These are phyloP conservation scores for Phlyctochytrium planicorne DNA, from an alignment of 192 early-diverging fungal genomes.

Conservation along the genomic window DNA sequence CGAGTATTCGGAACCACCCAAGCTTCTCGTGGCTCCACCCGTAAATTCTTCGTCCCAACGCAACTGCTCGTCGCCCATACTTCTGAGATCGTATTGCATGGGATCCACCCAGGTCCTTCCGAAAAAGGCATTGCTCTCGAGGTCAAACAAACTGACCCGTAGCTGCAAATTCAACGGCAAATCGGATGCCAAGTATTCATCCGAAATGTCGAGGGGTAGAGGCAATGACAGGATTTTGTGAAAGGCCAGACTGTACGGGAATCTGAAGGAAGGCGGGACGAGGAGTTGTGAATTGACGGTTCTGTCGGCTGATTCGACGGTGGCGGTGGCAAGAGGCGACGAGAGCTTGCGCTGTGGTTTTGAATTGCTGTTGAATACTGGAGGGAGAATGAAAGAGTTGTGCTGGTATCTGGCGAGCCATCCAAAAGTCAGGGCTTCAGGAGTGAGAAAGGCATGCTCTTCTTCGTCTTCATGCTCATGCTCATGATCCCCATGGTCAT, in stretches of 20 bases:
- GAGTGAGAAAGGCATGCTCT: background rate
- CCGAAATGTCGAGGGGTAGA: constrained; percentile 8
- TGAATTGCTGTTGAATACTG: background rate
- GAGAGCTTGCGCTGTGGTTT: background rate
- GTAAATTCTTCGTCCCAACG: constrained; percentile 1
- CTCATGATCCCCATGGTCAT: no score
- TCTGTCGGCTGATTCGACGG: background rate
- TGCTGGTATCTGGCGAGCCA: constrained; percentile 2
- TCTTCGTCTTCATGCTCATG: background rate
- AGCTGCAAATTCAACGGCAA: constrained; percentile 15
- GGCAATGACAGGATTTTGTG: constrained; percentile 14
- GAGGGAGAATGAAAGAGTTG: background rate
- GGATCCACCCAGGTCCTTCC: constrained; percentile 30
- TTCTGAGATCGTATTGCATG: constrained; percentile 14
- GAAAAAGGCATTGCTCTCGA: constrained; percentile 27
- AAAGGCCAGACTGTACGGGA: constrained; percentile 20
- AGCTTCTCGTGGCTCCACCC: background rate
- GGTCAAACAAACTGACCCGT: constrained; percentile 20
- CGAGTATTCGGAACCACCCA: background rate
- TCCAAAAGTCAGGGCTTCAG: background rate
- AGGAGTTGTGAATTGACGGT: background rate
- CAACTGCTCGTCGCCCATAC: background rate
- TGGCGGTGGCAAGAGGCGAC: background rate
- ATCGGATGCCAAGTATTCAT: constrained; percentile 14
- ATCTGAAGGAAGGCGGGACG: constrained; percentile 5